Evolutionary conservation across 148 eudicot genomes (phyloP), one percentile per base, ranked within the genome.

Genomic region (Vaccinium vitisidaea): DNA sequence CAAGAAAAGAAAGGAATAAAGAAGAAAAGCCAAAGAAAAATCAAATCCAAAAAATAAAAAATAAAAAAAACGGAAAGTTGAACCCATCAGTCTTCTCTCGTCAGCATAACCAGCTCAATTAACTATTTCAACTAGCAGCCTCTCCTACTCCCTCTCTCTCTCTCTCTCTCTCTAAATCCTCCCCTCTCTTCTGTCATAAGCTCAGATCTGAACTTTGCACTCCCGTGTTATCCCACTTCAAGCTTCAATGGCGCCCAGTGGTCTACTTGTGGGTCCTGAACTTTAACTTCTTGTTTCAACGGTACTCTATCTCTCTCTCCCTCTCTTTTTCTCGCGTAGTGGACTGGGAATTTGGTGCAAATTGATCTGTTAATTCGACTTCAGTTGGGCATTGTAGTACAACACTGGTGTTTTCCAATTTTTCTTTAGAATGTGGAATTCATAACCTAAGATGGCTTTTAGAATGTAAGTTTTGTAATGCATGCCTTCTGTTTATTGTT

Each of bases 191-290:
- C 21, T 36, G 46, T 55, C 39, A 9, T 10, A 71, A 80, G 84
- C 81, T 75, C 81, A 85, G 87, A 81, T 85, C 87, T 85, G 69
- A 61, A 75, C 69, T 81, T 81, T 16, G 46, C 27, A 23, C n/a
- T 7, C 10, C 23, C 84, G 48, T 16, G 19, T 39, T 49, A 39
- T 49, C 70, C 46, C 65, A 79, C 81, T 63, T 75, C 27, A 63
- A 75, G 77, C 82, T 77, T 54, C n/a, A 48, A 74, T 75, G 63
- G 80, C 78, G 74, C n/a, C 27, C 73, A 55, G 11, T 36, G 46
- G 30, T 82, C 75, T 82, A 25, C 69, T 81, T 19, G 6, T 19
- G 6, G 77, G 71, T 49, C 52, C 59, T 82, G 61, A 82, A 71
- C 49, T 71, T 15, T 23, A 46, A 36, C 18, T 13, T 69, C 23